These are phyloP conservation scores for Phytophthora pluvialis DNA, from an alignment of 352 stramenopile species.

Conservation along the genomic window DNA sequence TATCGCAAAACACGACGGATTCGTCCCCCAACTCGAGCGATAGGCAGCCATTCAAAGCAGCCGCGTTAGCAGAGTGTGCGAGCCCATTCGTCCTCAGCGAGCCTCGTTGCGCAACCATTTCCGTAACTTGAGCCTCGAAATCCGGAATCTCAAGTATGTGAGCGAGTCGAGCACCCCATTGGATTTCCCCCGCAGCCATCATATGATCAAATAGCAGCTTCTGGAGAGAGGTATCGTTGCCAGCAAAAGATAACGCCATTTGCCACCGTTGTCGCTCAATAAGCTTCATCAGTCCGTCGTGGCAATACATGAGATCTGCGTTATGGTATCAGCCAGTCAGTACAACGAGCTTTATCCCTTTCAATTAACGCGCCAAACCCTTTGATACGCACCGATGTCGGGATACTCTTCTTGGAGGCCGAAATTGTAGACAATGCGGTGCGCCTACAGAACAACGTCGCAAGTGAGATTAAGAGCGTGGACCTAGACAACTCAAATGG, in stretches of 20 bases:
- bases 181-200: conserved; percentile 48
- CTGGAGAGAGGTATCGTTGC: conserved; percentile 57
- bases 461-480: not conserved
- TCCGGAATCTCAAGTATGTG: conserved; percentile 48
- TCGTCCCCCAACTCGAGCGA: conserved; percentile 33
- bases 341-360: not conserved
- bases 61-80: conserved; percentile 25
- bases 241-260: conserved; percentile 73
- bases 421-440: conserved; percentile 70
- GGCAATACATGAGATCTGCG: conserved; percentile 60
- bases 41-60: conserved; percentile 42
- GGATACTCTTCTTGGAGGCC: conserved; percentile 58
- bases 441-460: conserved; percentile 36
- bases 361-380: not conserved
- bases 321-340: conserved; percentile 1
- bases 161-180: conserved; percentile 45
- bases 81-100: conserved; percentile 21
- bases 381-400: conserved; percentile 51
- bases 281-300: conserved; percentile 66
- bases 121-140: conserved; percentile 39
- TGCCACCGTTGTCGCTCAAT: conserved; percentile 73
- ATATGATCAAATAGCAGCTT: conserved; percentile 55
- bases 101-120: conserved; percentile 25
- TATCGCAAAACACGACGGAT: conserved; percentile 50
- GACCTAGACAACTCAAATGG: not conserved